Evolutionary conservation across 148 eudicot genomes (phyloP).

Genomic region (Cornus controversa): DNA sequence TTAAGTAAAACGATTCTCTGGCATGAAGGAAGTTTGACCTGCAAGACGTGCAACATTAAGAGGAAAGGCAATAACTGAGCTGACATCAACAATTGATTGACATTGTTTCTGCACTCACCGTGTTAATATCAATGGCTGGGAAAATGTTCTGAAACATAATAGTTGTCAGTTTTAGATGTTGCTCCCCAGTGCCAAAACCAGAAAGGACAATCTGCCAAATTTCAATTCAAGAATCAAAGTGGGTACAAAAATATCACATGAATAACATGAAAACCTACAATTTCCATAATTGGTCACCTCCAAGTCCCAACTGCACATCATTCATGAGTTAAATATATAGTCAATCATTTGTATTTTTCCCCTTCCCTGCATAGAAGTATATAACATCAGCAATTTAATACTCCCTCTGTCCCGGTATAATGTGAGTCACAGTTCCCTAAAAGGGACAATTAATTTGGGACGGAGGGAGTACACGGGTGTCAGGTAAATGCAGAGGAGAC

Average conservation of each 20-base stretch:
- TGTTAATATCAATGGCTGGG: slow-evolving; percentile 80
- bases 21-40: slow-evolving; percentile 78
- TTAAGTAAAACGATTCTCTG: slow-evolving; percentile 73
- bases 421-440: too few species aligned
- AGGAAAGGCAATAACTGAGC: not conserved
- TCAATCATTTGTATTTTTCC: too few species aligned
- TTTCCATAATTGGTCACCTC: not conserved
- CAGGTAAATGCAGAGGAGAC: not conserved
- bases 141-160: slow-evolving; percentile 75
- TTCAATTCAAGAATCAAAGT: not conserved
- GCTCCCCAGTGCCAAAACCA: slow-evolving; percentile 77
- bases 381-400: not conserved
- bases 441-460: too few species aligned
- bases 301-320: not conserved
- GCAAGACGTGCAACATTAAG: slow-evolving; percentile 17
- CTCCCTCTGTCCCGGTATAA: too few species aligned
- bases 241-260: not conserved
- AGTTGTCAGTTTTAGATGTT: slow-evolving; percentile 59
- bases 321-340: not conserved
- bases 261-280: not conserved
- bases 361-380: too few species aligned
- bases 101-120: slow-evolving; percentile 40
- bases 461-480: not conserved
- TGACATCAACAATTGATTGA: not conserved
- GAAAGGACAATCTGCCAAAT: slow-evolving; percentile 69